Evolutionary conservation across 768 basidiomycete species (phyloP).

Genomic region (Lyophyllum atratum): DNA sequence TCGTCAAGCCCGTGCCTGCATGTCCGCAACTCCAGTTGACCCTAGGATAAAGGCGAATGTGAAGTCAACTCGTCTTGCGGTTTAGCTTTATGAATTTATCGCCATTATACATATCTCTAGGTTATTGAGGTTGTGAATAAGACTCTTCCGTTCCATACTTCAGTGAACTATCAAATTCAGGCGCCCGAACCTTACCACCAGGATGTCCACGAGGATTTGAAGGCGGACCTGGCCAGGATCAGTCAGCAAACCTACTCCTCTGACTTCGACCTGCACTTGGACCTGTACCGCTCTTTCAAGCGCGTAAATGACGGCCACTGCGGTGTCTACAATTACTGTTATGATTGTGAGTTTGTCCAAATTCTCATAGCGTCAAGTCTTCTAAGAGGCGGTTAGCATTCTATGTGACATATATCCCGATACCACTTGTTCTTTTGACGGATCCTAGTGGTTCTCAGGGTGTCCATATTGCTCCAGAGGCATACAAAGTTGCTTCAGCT

Average conservation of each 20-base stretch:
- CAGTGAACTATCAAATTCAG: conserved; percentile 58
- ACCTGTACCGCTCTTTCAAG: conserved; percentile 54
- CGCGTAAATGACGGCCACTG: conserved; percentile 62
- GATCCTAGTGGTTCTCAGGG: conserved; percentile 44
- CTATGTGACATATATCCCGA: conserved; percentile 50
- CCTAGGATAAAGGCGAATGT: conserved; percentile 52
- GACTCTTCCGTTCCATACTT: conserved; percentile 62
- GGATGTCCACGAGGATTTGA: conserved; percentile 60
- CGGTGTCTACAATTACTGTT: conserved; percentile 56
- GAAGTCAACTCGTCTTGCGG: conserved; percentile 12
- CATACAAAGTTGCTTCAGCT: conserved; percentile 49
- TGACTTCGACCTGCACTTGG: conserved; percentile 58
- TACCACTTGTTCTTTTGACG: conserved; percentile 50
- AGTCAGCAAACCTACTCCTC: conserved; percentile 43
- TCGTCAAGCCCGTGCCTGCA: conserved; percentile 49
- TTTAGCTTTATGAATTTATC: neutral
- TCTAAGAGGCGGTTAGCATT: conserved; percentile 29
- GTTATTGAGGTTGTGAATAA: conserved; percentile 59
- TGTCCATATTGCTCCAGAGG: conserved; percentile 55
- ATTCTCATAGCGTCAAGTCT: neutral
- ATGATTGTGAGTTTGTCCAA: conserved; percentile 26
- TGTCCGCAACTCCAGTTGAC: conserved; percentile 50
- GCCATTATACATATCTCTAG: conserved; percentile 25
- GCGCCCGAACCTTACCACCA: conserved; percentile 53
- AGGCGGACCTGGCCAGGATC: conserved; percentile 52